phyloP scores from a whole-genome alignment of 1,284 basidiomycete species.

The Pyrrhoderma noxium region DNA sequence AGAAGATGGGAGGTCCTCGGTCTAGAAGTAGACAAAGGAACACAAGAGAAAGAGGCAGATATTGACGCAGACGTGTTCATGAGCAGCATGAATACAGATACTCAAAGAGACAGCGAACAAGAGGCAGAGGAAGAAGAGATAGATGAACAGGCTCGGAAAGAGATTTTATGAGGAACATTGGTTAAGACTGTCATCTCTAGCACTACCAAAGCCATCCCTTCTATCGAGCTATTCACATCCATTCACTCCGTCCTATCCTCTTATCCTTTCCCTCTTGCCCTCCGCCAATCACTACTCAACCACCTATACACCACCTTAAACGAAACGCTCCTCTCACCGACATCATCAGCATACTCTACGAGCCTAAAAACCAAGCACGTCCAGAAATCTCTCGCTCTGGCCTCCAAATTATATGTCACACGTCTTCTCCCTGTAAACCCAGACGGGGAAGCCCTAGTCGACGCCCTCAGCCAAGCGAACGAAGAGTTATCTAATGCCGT shows the following conservation, averaged over 20 bases:
- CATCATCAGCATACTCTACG: background rate
- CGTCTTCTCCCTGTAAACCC: constrained; percentile 35
- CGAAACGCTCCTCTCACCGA: constrained; percentile 31
- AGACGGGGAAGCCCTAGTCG: constrained; percentile 43
- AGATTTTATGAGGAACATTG: constrained; percentile 65
- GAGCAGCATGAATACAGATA: constrained; percentile 34
- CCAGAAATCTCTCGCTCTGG: constrained; percentile 25
- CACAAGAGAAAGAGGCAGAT: constrained; percentile 13
- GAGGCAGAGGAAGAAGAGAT: constrained; percentile 34
- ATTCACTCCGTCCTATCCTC: constrained; percentile 46
- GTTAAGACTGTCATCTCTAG: constrained; percentile 60
- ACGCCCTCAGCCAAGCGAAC: constrained; percentile 50
- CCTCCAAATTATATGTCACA: constrained; percentile 46
- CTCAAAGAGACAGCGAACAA: constrained; percentile 23
- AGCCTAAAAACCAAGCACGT: constrained; percentile 5
- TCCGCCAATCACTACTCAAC: constrained; percentile 44
- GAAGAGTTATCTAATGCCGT: constrained; percentile 41
- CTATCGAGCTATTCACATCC: constrained; percentile 48
- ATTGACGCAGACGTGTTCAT: constrained; percentile 20
- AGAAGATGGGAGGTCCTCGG: constrained; percentile 78
- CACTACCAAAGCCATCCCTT: constrained; percentile 56
- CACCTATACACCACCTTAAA: constrained; percentile 47
- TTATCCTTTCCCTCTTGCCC: constrained; percentile 44
- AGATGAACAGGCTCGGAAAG: constrained; percentile 43
- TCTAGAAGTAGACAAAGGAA: constrained; percentile 33